Conservation (phyloP, 2,329 filamentous ascomycete species). For the Fusarium verrucosum region DNA sequence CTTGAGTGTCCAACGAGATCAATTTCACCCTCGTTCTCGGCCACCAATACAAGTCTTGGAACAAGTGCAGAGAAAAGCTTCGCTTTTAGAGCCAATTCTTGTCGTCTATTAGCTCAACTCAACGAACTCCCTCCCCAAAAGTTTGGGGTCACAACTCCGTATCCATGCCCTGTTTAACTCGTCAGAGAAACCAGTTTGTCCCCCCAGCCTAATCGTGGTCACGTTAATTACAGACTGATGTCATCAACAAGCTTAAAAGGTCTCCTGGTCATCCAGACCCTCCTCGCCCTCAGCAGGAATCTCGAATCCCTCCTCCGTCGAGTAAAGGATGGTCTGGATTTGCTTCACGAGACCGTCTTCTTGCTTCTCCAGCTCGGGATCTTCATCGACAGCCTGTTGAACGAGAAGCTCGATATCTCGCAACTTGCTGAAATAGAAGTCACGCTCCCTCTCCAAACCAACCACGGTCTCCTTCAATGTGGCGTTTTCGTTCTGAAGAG, state of each 20-base stretch:
- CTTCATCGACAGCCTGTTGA: conserved; percentile 90
- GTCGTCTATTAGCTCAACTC: conserved; percentile 29
- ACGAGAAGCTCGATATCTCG: conserved; percentile 95
- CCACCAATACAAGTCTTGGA: conserved; percentile 23
- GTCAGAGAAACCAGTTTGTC: conserved; percentile 22
- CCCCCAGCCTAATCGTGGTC: conserved; percentile 41
- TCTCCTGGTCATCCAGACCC: conserved; percentile 79
- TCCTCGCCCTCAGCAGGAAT: conserved; percentile 85
- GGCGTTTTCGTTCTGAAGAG: conserved; percentile 83
- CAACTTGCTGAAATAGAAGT: conserved; percentile 99
- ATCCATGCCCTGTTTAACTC: conserved; percentile 39
- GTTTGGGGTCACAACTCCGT: conserved; percentile 43
- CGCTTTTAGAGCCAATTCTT: conserved; percentile 41
- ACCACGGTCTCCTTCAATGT: conserved; percentile 95
- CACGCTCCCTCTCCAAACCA: conserved; percentile 92
- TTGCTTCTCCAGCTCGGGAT: conserved; percentile 92
- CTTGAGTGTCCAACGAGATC: conserved; percentile 33
- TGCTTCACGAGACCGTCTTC: conserved; percentile 92
- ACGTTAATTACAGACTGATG: conserved; percentile 39
- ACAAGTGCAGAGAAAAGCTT: conserved; percentile 36
- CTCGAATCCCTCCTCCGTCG: conserved; percentile 92
- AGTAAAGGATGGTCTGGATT: conserved; percentile 97
- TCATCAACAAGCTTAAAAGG: conserved; percentile 62
- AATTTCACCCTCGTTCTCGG: conserved; percentile 26
- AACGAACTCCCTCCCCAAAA: conserved; percentile 31